Evolutionary conservation across 768 basidiomycete species (phyloP), one percentile per base, ranked within the genome.

Genomic region (Phylloporus sp.): DNA sequence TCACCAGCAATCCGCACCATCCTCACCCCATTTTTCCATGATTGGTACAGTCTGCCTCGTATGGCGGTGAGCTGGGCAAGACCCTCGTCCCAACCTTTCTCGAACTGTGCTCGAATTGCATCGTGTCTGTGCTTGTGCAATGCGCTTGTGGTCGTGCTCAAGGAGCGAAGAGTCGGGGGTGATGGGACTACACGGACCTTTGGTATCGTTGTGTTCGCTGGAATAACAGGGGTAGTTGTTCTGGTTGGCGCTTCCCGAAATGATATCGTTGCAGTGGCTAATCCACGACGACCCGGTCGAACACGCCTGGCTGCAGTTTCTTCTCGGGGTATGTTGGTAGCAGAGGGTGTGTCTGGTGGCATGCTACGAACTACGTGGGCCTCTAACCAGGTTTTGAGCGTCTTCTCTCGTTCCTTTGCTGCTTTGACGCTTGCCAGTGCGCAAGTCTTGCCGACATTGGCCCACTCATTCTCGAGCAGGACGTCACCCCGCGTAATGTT

Each of bases 231-330:
- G 16, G 39, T 36, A 11, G 41, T 44, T 39, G 55, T 59, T 43
- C 45, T 64, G 6, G 60, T 54, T 22, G 62, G 61, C 6, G 62
- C 54, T 20, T 66, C 65, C n/a, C 78, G 73, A 43, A 89, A 56
- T 5, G 85, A 85, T 56, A 89, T 76, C 4, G 82, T 80, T 6
- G 88, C 78, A 1, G 78, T 79, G 4, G 85, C 81, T n/a, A 89
- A 54, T 9, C 85, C 85, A 38, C 73, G 75, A 32, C 86, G 73
- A 16, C 85, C 86, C 26, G 65, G 71, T 31, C 69, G 71, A 56
- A 60, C 43, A 28, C 61, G 67, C 53, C 65, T 57, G 16, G 45
- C 39, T 24, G 36, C 43, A 23, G 12, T 38, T 4, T 26, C 51
- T 36, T 46, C 55, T 34, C 56, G 50, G 18, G 26, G 40, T 18